Evolutionary conservation across 305 asterid species (phyloP), one percentile per base, ranked within the genome.

Genomic region (Solanum aculeatissimum): DNA sequence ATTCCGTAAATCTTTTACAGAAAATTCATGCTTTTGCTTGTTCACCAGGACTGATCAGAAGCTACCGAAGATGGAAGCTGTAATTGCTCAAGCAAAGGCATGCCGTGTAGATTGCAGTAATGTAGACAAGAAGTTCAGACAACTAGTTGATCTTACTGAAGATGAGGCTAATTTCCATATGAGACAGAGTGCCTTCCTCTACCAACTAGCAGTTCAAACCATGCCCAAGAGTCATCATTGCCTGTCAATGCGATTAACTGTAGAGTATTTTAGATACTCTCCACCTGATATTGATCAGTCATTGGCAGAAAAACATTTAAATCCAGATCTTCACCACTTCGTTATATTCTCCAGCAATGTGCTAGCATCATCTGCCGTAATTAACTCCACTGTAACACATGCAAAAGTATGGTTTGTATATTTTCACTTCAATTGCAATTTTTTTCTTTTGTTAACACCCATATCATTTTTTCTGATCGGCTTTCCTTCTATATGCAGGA

Each of bases 151-250:
- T 89, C 88, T 97, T 87, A 97, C 98, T 29, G 98, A 97, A 93
- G 98, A 97, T 84, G 99, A 97, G 90, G 93, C 98, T 81, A 92
- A 92, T 91, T 97, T 97, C 83, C 99, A 97, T 87, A 93, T 87
- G 97, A 95, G 93, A 90, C 99, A 97, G 88, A 97, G 99, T 91
- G 98, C 99, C 85, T 97, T 97, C 90, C 98, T 97, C 77, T 94
- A 94, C 93, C 97, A 94, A 87, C 98, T 97, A 85, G 97, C 98
- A 19, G 98, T 95, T 84, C 98, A 97, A 89, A 95, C 99, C 74
- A 93, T 92, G 95, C 98, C 99, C 65, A 97, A 97, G 90, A 95
- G 99, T 89, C 96, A 93, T 83, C 99, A 97, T 86, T 97, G 98
- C 87, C 89, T 97, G 55, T 94, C 99, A 51, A 91, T 97, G 98